Evolutionary conservation across 1,139 yeast genomes (phyloP).

Genomic region (Diutina catenulata): DNA sequence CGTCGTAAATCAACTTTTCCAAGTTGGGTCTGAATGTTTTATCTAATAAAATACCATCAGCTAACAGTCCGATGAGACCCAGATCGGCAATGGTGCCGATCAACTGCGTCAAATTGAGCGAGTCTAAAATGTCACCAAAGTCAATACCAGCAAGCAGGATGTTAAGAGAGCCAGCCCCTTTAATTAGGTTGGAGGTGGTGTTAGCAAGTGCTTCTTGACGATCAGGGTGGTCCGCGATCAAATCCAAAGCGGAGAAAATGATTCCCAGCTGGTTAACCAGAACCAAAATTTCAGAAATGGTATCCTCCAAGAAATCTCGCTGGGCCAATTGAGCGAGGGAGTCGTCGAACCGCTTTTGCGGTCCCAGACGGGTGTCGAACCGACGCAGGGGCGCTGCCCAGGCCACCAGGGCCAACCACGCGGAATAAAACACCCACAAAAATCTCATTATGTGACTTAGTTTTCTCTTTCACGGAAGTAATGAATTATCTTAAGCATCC

Average conservation of each 20-base stretch:
- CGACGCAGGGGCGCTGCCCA: background rate
- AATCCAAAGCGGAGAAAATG: constrained; percentile 24
- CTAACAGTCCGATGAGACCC: constrained; percentile 23
- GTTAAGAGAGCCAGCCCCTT: constrained; percentile 8
- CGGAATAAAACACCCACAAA: background rate
- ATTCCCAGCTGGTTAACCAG: constrained; percentile 27
- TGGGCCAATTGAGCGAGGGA: constrained; percentile 7
- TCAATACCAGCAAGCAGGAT: constrained; percentile 8
- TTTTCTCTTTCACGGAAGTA: background rate
- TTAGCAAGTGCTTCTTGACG: constrained; percentile 21
- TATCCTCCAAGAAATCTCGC: constrained; percentile 12
- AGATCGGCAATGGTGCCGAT: constrained; percentile 17
- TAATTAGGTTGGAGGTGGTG: constrained; percentile 13
- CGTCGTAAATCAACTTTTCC: constrained; percentile 8
- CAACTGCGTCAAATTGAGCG: constrained; percentile 17
- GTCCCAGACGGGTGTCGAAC: background rate
- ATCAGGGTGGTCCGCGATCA: constrained; percentile 21
- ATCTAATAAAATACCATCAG: constrained; percentile 28
- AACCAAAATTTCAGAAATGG: constrained; percentile 15
- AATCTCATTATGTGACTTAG: constrained; percentile 2
- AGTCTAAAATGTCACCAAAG: constrained; percentile 8
- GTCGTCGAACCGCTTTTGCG: background rate
- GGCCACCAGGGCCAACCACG: background rate
- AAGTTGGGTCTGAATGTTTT: constrained; percentile 22
- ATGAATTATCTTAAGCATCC: background rate